Percentiles rank a stretch among this genome's conserved stretches.
Conservation (phyloP, 2,329 filamentous ascomycete genomes). For the Monilinia laxa region DNA sequence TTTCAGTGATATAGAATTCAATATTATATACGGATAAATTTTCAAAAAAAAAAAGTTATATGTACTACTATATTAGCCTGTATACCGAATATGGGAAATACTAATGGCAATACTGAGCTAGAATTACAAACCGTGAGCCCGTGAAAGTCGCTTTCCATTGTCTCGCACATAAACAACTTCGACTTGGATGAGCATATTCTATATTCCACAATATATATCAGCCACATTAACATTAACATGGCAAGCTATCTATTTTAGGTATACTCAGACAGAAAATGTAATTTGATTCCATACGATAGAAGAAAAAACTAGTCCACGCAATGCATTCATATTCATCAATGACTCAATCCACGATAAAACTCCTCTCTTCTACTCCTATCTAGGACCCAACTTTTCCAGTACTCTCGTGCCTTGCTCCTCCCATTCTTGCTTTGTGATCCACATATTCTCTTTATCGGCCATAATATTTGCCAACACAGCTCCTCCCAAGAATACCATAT, state of each 20-base stretch:
- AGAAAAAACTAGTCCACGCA: constrained; percentile 6
- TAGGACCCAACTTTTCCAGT: constrained; percentile 88
- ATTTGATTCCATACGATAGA: constrained; percentile 10
- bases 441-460: constrained; percentile 98
- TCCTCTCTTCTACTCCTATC: constrained; percentile 48
- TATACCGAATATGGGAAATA: too few relatives aligned
- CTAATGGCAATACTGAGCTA: too few relatives aligned
- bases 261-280: constrained; percentile 27
- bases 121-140: neutral
- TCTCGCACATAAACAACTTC: neutral
- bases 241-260: neutral
- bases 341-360: constrained; percentile 17
- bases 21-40: too few relatives aligned
- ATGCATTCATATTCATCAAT: constrained; percentile 20
- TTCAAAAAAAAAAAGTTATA: too few relatives aligned
- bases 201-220: neutral
- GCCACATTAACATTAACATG: neutral
- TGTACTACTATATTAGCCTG: too few relatives aligned
- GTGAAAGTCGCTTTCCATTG: neutral
- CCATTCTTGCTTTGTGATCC: constrained; percentile 97
- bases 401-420: constrained; percentile 83
- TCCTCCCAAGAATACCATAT: constrained; percentile 99
- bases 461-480: constrained; percentile 98
- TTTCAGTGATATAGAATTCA: too few relatives aligned
- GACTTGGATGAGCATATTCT: neutral